These are phyloP conservation scores for Pisolithus tinctorius DNA, from an alignment of 768 basidiomycete genomes.

Conservation along the genomic window DNA sequence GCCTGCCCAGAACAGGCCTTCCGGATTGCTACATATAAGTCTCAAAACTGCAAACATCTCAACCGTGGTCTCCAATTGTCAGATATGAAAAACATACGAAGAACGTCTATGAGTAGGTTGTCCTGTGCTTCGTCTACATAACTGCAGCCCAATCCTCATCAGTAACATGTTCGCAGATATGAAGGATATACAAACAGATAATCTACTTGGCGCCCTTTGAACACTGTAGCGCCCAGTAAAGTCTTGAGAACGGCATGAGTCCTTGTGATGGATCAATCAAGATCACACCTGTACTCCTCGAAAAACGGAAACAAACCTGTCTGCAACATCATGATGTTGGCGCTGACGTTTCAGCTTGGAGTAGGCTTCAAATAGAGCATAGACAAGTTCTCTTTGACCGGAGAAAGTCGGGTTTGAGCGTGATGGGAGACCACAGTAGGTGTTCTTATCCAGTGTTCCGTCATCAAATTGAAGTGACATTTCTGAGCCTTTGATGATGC, in stretches of 20 bases:
- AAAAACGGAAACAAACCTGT: conserved; percentile 34
- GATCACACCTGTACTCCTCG: not conserved
- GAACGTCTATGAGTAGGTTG: conserved; percentile 57
- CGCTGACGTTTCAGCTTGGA: conserved; percentile 35
- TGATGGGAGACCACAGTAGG: conserved; percentile 43
- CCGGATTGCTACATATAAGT: conserved; percentile 52
- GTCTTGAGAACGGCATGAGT: conserved; percentile 43
- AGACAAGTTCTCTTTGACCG: conserved; percentile 39
- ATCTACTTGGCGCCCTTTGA: conserved; percentile 43
- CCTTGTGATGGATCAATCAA: conserved; percentile 22
- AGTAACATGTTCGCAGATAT: not conserved
- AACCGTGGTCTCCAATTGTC: not conserved
- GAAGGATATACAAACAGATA: conserved; percentile 38
- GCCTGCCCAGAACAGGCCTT: conserved; percentile 73
- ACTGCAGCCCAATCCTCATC: conserved; percentile 14
- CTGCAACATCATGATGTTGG: conserved; percentile 50
- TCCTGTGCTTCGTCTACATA: conserved; percentile 76
- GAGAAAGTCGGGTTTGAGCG: conserved; percentile 53
- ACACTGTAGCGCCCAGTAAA: conserved; percentile 19
- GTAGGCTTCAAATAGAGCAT: conserved; percentile 50
- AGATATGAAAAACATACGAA: conserved; percentile 32
- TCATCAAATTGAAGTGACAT: conserved; percentile 29
- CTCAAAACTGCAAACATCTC: conserved; percentile 45
- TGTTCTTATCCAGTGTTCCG: conserved; percentile 35
- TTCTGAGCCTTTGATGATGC: conserved; percentile 68